These are phyloP conservation scores for Clarireedia hainanense DNA, from an alignment of 2,329 filamentous ascomycete genomes.

Conservation along the genomic window DNA sequence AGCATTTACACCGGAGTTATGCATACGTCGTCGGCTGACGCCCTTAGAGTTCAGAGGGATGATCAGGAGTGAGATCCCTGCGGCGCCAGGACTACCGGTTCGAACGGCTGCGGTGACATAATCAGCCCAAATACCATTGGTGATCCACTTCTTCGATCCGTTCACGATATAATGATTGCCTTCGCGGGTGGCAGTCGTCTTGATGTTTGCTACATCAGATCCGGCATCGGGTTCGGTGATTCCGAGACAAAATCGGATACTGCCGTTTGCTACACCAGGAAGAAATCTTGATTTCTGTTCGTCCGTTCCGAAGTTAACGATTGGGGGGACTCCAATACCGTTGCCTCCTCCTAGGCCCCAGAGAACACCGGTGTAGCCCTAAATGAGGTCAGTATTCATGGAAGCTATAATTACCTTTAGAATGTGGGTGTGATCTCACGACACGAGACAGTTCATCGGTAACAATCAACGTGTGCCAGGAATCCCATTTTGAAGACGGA, in stretches of 20 bases:
- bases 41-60: conserved; percentile 44
- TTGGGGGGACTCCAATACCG: conserved; percentile 54
- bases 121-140: conserved; percentile 51
- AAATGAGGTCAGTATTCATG: background rate
- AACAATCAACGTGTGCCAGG: conserved; percentile 47
- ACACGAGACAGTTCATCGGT: conserved; percentile 48
- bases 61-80: conserved; percentile 49
- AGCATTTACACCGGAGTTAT: conserved; percentile 59
- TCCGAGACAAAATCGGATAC: conserved; percentile 54
- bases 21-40: conserved; percentile 46
- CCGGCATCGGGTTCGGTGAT: conserved; percentile 58
- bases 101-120: conserved; percentile 56
- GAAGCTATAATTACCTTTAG: background rate
- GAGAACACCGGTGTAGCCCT: conserved; percentile 47
- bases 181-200: conserved; percentile 47
- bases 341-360: conserved; percentile 52
- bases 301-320: conserved; percentile 53
- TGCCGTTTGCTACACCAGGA: conserved; percentile 48
- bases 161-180: conserved; percentile 53
- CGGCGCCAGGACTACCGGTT: conserved; percentile 45
- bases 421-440: conserved; percentile 12
- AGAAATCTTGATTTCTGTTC: conserved; percentile 53
- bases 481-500: conserved; percentile 42
- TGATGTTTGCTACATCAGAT: conserved; percentile 57
- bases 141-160: conserved; percentile 63